Evolutionary conservation across 169 alveolate genomes (phyloP).

Genomic region (Plasmodium vivax): DNA sequence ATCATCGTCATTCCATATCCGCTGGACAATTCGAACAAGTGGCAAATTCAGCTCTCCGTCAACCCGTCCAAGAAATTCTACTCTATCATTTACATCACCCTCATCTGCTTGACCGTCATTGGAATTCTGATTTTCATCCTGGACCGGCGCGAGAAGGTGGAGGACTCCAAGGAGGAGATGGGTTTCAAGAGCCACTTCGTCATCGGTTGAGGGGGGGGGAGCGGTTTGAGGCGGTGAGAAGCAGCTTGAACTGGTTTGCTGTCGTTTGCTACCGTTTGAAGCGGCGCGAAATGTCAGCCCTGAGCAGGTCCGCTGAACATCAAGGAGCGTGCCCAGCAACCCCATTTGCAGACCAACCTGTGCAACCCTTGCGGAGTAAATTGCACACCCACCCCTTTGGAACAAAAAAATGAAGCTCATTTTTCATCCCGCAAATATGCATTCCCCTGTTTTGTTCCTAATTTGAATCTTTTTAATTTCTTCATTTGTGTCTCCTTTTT

Average conservation of each 20-base stretch:
- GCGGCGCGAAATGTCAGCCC: neutral
- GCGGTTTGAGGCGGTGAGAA: too few relatives aligned
- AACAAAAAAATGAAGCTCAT: neutral
- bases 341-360: neutral
- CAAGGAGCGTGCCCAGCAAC: neutral
- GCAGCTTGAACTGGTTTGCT: too few relatives aligned
- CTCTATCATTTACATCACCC: constrained; percentile 77
- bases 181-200: constrained; percentile 80
- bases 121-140: constrained; percentile 82
- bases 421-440: neutral
- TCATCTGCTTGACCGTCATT: constrained; percentile 76
- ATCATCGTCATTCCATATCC: constrained; percentile 83
- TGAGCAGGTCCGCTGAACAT: neutral
- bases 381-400: neutral
- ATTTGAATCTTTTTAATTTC: constrained; percentile 36
- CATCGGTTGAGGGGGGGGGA: constrained; percentile 20
- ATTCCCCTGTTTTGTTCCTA: neutral
- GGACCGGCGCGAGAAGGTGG: constrained; percentile 80
- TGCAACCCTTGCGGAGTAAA: neutral
- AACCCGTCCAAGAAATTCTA: constrained; percentile 83
- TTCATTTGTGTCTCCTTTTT: neutral
- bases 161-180: constrained; percentile 83
- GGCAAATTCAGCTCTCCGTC: constrained; percentile 84
- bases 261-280: too few relatives aligned
- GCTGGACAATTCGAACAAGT: constrained; percentile 78